Evolutionary conservation across 768 basidiomycete genomes (phyloP).

Genomic region (Podaxis carcinomalis): DNA sequence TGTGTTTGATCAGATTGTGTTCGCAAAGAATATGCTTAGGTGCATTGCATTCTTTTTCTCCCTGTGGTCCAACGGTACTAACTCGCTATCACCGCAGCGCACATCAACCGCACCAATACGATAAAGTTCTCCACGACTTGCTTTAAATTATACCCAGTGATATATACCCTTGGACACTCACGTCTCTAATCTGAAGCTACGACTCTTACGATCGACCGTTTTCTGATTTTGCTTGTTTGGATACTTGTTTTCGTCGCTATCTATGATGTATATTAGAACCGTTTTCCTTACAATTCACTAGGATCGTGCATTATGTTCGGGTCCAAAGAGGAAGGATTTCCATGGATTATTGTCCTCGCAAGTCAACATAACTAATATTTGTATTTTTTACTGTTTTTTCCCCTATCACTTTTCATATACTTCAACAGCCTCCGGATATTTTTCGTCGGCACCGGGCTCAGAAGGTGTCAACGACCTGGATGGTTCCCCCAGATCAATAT

Average conservation of each 20-base stretch:
- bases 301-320: too few species aligned
- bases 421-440: background rate
- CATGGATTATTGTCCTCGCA: background rate
- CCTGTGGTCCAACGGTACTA: background rate
- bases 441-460: background rate
- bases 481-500: conserved; percentile 15
- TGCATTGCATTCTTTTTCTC: conserved; percentile 19
- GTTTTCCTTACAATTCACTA: too few species aligned
- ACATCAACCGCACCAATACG: conserved; percentile 80
- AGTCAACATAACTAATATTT: background rate
- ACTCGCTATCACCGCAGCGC: conserved; percentile 36
- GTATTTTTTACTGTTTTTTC: background rate
- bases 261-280: too few species aligned
- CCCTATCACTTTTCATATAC: background rate
- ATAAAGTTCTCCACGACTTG: conserved; percentile 67
- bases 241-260: too few species aligned
- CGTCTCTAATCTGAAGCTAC: too few species aligned
- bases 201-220: background rate
- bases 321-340: background rate
- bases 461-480: background rate
- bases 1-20: conserved; percentile 78
- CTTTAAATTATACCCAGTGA: conserved; percentile 29
- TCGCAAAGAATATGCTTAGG: conserved; percentile 82
- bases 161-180: background rate
- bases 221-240: background rate